A percentile compares a stretch with the other conserved stretches of the same genome.
Conservation (phyloP, 345 rosid species). For the Lepidium didymum region DNA sequence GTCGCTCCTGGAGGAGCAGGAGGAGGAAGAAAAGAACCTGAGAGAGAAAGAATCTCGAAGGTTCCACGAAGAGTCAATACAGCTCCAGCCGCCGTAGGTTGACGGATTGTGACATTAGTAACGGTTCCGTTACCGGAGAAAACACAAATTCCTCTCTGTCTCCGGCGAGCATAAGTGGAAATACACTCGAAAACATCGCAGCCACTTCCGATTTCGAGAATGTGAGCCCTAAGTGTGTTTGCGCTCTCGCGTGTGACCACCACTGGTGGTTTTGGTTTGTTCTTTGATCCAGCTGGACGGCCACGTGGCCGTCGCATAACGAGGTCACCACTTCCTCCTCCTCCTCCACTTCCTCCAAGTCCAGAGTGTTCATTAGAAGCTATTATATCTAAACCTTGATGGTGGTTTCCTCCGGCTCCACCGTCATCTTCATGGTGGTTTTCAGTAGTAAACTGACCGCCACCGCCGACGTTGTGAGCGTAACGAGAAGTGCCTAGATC, state of each 20-base stretch:
- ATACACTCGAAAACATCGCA: slow-evolving; percentile 85
- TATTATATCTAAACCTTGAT: slow-evolving; percentile 24
- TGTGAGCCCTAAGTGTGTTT: slow-evolving; percentile 93
- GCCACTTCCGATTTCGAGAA: slow-evolving; percentile 84
- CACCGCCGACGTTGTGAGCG: slow-evolving; percentile 4
- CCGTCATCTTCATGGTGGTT: slow-evolving; percentile 46
- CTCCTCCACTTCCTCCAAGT: slow-evolving; percentile 29
- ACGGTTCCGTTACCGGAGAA: slow-evolving; percentile 87
- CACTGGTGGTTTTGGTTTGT: slow-evolving; percentile 85
- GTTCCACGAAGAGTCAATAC: slow-evolving; percentile 77
- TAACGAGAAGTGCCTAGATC: slow-evolving; percentile 39
- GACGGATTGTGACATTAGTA: slow-evolving; percentile 82
- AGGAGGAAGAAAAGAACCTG: slow-evolving; percentile 90
- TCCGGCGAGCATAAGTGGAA: slow-evolving; percentile 78
- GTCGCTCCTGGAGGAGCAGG: slow-evolving; percentile 98
- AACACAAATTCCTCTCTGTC: slow-evolving; percentile 90
- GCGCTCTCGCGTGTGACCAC: slow-evolving; percentile 96
- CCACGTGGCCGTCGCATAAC: slow-evolving; percentile 79
- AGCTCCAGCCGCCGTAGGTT: slow-evolving; percentile 79
- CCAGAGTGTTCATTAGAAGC: slow-evolving; percentile 20
- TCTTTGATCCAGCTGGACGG: slow-evolving; percentile 89
- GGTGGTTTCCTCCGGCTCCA: slow-evolving; percentile 29
- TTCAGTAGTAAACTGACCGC: slow-evolving; percentile 33
- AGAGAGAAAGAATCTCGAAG: slow-evolving; percentile 83
- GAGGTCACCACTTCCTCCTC: slow-evolving; percentile 47